Evolutionary conservation across 805 yeast species (phyloP).

Genomic region (Candida parachauliodes): DNA sequence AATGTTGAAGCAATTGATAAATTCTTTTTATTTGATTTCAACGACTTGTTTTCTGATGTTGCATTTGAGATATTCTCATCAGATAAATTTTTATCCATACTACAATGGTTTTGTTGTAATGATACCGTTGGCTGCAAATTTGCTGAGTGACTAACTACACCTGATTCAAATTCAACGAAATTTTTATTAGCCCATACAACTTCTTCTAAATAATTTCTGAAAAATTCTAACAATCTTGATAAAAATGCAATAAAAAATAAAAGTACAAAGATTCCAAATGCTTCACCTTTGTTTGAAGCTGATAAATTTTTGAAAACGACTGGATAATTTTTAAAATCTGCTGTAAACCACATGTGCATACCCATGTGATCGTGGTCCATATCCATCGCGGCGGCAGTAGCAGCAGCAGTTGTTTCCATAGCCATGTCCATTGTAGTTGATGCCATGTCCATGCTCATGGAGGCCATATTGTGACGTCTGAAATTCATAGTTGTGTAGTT

Average conservation of each 20-base stretch:
- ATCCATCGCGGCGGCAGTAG: constrained; percentile 5
- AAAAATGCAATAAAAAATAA: constrained; percentile 57
- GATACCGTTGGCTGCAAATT: constrained; percentile 3
- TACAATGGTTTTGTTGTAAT: neutral
- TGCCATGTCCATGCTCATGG: constrained; percentile 9
- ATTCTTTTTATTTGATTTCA: neutral
- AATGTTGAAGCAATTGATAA: constrained; percentile 19
- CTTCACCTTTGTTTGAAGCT: constrained; percentile 56
- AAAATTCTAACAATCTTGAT: constrained; percentile 56
- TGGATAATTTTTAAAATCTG: constrained; percentile 50
- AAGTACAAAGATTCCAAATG: constrained; percentile 69
- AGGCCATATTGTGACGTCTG: constrained; percentile 4
- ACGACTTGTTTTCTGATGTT: neutral
- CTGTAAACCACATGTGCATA: constrained; percentile 60
- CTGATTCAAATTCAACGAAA: constrained; percentile 14
- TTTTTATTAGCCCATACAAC: constrained; percentile 52
- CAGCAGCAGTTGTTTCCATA: constrained; percentile 11
- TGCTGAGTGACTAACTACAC: constrained; percentile 6
- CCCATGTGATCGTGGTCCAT: constrained; percentile 14
- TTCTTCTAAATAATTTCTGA: constrained; percentile 63
- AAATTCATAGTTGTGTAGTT: constrained; percentile 3
- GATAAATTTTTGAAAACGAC: constrained; percentile 54
- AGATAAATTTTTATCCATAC: constrained; percentile 3
- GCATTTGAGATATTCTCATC: neutral
- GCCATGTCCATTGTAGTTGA: constrained; percentile 11